Percentiles rank a stretch among this genome's conserved stretches.
phyloP scores from a whole-genome alignment of 2,329 filamentous ascomycete genomes.

The Ophiostoma piceae region DNA sequence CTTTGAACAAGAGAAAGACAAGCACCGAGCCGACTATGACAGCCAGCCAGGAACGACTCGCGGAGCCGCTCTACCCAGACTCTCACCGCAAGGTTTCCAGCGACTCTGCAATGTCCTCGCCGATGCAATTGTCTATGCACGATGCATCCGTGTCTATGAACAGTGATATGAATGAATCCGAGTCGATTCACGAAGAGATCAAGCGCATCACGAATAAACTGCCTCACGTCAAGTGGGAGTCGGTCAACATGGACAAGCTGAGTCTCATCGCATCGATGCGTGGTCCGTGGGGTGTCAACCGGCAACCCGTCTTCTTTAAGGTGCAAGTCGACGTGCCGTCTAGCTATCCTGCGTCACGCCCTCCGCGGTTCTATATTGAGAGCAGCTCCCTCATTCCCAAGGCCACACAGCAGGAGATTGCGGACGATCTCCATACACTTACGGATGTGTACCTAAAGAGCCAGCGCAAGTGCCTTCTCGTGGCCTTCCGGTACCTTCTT shows the following conservation, averaged over 20 bases:
- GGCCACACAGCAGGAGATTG: constrained; percentile 48
- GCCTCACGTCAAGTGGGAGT: constrained; percentile 60
- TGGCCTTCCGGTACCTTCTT: constrained; percentile 57
- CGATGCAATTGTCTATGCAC: constrained; percentile 49
- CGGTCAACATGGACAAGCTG: constrained; percentile 58
- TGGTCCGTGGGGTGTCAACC: constrained; percentile 57
- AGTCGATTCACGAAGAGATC: constrained; percentile 60
- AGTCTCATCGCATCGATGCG: constrained; percentile 57
- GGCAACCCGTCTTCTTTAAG: constrained; percentile 56
- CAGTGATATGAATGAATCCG: constrained; percentile 55
- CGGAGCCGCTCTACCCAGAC: background rate
- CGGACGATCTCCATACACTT: constrained; percentile 53
- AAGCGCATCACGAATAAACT: constrained; percentile 57
- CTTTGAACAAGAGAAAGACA: constrained; percentile 53
- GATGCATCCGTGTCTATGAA: constrained; percentile 45
- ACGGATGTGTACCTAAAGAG: constrained; percentile 51
- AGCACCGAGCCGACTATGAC: constrained; percentile 33
- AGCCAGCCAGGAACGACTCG: constrained; percentile 17
- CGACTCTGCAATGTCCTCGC: constrained; percentile 29
- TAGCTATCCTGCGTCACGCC: constrained; percentile 53
- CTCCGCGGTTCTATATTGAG: constrained; percentile 56
- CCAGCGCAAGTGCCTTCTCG: constrained; percentile 58
- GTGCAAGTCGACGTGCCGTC: constrained; percentile 56
- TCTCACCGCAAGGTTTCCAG: constrained; percentile 24
- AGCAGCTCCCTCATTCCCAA: constrained; percentile 59